phyloP scores from a whole-genome alignment of 305 asterid species.

The Galium porrigens region DNA sequence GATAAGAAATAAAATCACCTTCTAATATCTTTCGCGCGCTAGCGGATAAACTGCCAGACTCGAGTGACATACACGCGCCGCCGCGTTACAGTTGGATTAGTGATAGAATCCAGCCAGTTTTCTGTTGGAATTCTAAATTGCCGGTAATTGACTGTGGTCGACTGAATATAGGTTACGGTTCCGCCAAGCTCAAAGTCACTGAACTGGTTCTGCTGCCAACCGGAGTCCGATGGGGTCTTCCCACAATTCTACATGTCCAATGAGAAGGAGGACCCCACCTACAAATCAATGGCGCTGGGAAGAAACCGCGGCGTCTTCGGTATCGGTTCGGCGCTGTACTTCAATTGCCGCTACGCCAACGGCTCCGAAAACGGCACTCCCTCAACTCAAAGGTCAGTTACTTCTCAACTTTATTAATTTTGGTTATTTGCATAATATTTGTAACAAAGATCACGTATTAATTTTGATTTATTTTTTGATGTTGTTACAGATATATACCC shows the following conservation, averaged over 20 bases:
- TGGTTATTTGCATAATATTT: neutral
- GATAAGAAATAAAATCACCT: neutral
- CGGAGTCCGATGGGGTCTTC: constrained; percentile 47
- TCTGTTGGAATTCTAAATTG: neutral
- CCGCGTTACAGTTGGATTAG: neutral
- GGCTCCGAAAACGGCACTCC: constrained; percentile 9
- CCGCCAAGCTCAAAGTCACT: constrained; percentile 89
- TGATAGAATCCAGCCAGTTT: neutral
- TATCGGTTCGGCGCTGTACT: constrained; percentile 63
- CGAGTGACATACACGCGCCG: constrained; percentile 5
- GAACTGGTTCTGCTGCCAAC: constrained; percentile 77
- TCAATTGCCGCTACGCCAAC: constrained; percentile 25
- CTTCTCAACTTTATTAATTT: neutral
- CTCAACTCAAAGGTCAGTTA: neutral
- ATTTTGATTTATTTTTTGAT: constrained; percentile 2
- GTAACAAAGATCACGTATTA: neutral
- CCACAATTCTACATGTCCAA: constrained; percentile 67
- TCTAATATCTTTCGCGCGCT: neutral
- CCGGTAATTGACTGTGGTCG: neutral
- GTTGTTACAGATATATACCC: constrained; percentile 44
- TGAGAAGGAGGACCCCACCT: constrained; percentile 44
- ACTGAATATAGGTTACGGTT: constrained; percentile 51
- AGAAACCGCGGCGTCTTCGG: constrained; percentile 79
- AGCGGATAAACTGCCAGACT: no score
- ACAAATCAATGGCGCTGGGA: constrained; percentile 51